Evolutionary conservation across 2,329 filamentous ascomycete species (phyloP).

Genomic region (Elsinoe batatas): DNA sequence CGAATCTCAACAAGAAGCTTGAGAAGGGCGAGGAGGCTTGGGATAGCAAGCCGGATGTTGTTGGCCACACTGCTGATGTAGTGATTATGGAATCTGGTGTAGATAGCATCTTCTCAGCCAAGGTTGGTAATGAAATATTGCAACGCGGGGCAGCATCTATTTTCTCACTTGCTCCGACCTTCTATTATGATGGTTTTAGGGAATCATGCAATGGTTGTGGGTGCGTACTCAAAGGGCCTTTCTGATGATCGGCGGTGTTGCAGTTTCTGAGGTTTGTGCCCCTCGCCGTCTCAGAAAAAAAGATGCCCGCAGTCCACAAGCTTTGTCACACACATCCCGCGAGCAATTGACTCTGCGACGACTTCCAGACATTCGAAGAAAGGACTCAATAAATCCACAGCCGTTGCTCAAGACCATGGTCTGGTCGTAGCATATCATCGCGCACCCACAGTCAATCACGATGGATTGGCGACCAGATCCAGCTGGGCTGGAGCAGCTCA

Average conservation of each 20-base stretch:
- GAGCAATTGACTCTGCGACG: not conserved
- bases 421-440: not conserved
- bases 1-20: conserved; percentile 21
- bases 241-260: not conserved
- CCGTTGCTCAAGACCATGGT: not conserved
- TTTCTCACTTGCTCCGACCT: too few species aligned
- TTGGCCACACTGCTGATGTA: conserved; percentile 15
- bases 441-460: conserved; percentile 20
- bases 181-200: too few species aligned
- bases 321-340: not conserved
- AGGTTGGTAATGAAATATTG: not conserved
- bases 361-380: not conserved
- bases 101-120: not conserved
- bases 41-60: conserved; percentile 17
- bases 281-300: not conserved
- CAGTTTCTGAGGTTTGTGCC: not conserved
- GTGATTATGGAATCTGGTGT: conserved; percentile 18
- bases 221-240: too few species aligned
- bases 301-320: not conserved
- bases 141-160: too few species aligned
- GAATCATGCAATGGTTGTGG: too few species aligned
- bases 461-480: conserved; percentile 93
- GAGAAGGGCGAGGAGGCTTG: conserved; percentile 18
- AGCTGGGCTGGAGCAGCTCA: conserved; percentile 80
- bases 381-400: too few species aligned